Base-by-base conservation (phyloP, 1,139 yeast genomes). In the Blastobotrys serpentis region DNA sequence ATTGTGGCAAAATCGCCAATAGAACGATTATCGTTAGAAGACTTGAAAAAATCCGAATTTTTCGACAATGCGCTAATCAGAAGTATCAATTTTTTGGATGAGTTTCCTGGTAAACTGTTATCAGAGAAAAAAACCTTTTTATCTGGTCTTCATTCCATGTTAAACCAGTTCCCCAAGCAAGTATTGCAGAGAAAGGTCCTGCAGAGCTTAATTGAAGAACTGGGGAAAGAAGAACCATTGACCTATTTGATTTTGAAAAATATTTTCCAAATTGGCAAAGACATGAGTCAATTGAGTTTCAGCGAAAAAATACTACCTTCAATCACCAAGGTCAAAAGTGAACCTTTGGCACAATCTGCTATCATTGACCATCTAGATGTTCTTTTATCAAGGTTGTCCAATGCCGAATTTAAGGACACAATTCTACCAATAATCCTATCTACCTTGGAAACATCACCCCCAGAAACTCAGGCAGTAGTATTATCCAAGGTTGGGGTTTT, bases 41-140 rank as follows among this genome's bases (percentile, higher is more conserved):
- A 54, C 64, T 80, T 61, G 75, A 80, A 66, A 74, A 76, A 63
- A 63, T 84, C 70, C 65, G 78, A 80, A 17, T 79, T 76, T 55
- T 86, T 86, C 64, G 86, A 87, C 66, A 94, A 90, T 53, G 86
- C 92, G 48, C 70, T 90, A 46, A 82, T 92, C 48, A 84, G 86
- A 61, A 84, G 95, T 2, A 76, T 92, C 73, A 80, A 85, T 66
- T 84, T 86, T 60, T 67, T 92, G 44, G 98, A 90, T 63, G 95
- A 87, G 52, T 83, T 87, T 55, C 79, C 90, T 6, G 87, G 96
- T 1, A 84, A 86, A 56, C 69, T 83, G 1, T 70, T 74, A 2
- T 77, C 78, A 11, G 97, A 90, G 52, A 85, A 84, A 59, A 67
- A 78, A 33, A 73, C 81, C 0, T 89, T 88, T 63, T 72, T 90